Conservation (phyloP, 202 grass and related monocot species). For the Setaria viridis region DNA sequence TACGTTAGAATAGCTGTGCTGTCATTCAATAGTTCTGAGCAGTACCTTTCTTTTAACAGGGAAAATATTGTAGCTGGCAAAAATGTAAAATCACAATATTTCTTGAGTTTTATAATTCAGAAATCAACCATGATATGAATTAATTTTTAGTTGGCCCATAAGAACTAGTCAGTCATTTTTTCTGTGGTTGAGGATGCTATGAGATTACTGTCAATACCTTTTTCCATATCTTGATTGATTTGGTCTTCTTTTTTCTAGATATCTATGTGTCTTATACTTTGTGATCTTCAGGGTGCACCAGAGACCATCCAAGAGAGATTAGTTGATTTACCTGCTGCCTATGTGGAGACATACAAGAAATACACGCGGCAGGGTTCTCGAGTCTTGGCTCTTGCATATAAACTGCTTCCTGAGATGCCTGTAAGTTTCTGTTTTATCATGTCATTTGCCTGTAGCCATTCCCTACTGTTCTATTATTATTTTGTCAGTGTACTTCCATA, state of each 20-base stretch:
- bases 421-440: conserved; percentile 58
- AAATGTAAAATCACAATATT: conserved; percentile 1
- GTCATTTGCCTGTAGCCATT: conserved; percentile 4
- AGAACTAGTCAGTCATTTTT: background rate
- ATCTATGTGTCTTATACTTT: conserved; percentile 28
- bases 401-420: conserved; percentile 92
- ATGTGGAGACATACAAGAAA: conserved; percentile 98
- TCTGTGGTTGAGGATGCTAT: background rate
- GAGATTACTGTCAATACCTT: background rate
- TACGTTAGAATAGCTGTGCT: conserved; percentile 5
- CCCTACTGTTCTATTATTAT: conserved; percentile 22
- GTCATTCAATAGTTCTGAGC: background rate
- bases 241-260: background rate
- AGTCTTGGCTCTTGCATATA: conserved; percentile 96
- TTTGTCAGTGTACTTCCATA: conserved; percentile 31
- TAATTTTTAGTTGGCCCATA: background rate
- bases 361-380: conserved; percentile 95
- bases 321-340: conserved; percentile 76
- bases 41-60: conserved; percentile 7
- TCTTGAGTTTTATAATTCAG: conserved; percentile 7
- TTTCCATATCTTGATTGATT: conserved; percentile 5
- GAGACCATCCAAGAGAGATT: conserved; percentile 99
- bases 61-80: conserved; percentile 3
- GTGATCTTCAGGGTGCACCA: conserved; percentile 80
- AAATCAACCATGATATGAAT: background rate